Base-by-base conservation (phyloP, 2,329 filamentous ascomycete genomes). In the Ceratocystis destructans region DNA sequence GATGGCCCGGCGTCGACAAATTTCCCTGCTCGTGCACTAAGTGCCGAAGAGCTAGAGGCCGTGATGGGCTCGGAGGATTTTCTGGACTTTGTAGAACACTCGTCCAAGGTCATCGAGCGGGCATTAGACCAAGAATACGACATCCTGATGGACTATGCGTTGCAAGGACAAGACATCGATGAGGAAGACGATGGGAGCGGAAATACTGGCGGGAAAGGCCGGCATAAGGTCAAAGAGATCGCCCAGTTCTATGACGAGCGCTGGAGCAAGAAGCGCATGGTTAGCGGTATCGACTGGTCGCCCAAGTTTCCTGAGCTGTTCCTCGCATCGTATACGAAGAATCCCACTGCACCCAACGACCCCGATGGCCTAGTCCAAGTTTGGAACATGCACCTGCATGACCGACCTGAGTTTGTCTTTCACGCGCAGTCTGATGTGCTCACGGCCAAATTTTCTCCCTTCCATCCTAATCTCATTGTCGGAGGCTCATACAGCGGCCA, bases 261-360 rank as follows among this genome's bases (percentile, higher is more conserved):
- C 74, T 96, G 93, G 89, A 96, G 90, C 73, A 96, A 95, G 79
- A 96, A 96, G 78, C 87, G 92, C 70, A 96, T 96, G 88, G 88
- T 99, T 73, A 96, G 90, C 74, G 89, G 91, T 72, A 86, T 99
- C 71, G 89, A 93, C 77, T 99, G 96, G 76, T 97, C 93, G 57
- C 89, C 90, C 65, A 96, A 96, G 79, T 96, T 94, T 72, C 90
- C 89, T 31, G 94, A 99, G 76, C 83, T 99, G 45, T 80, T 99
- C 61, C 84, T 97, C 61, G 92, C 94, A 37, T 90, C 94, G 3
- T 97, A 99, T 76, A 99, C 94, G 66, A 99, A 97, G 77, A 96
- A 96, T 73, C 90, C 93, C 4, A 89, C 93, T 6, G 92, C 94
- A 20, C 93, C 93, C 37, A 90, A 96, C 73, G 92, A 96, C 71